A percentile compares a stretch with the other conserved stretches of the same genome.
Conservation (phyloP, 163 green algal species). For the Volvox carteri region DNA sequence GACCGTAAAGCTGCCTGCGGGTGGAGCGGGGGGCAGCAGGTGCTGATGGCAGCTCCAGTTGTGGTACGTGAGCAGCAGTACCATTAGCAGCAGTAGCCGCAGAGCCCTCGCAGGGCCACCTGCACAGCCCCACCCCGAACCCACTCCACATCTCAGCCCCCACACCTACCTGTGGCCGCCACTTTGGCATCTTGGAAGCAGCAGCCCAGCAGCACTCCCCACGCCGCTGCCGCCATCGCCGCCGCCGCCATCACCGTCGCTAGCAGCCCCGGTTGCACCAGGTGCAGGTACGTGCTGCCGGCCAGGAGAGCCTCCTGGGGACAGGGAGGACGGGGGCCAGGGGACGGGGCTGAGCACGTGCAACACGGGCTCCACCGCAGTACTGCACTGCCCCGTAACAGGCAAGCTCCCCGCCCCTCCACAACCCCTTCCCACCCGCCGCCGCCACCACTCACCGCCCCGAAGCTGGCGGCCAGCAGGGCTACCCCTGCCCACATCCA, state of each 20-base stretch:
- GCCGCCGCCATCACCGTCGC: constrained; percentile 22
- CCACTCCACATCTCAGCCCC: not conserved
- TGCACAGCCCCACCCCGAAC: not conserved
- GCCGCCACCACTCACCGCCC: not conserved
- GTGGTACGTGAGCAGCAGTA: not conserved
- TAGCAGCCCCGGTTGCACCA: constrained; percentile 33
- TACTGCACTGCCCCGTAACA: too few relatives aligned
- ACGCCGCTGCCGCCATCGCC: not conserved
- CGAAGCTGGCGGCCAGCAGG: not conserved
- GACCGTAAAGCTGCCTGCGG: constrained; percentile 39
- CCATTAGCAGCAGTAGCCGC: not conserved
- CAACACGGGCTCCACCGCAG: too few relatives aligned
- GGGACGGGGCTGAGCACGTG: not conserved
- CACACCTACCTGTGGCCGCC: not conserved
- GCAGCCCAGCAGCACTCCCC: constrained; percentile 42
- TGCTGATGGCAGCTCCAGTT: too few relatives aligned
- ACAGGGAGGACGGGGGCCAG: not conserved
- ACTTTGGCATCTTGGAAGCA: not conserved
- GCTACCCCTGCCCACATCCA: constrained; percentile 23
- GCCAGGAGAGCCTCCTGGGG: constrained; percentile 16
- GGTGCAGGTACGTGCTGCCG: constrained; percentile 13
- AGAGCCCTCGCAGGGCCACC: not conserved
- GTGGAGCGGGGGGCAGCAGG: not conserved
- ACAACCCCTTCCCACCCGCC: not conserved
- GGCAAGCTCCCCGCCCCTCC: too few relatives aligned